Evolutionary conservation across 2,329 filamentous ascomycete species (phyloP).

Genomic region (Sclerotinia spermophila): DNA sequence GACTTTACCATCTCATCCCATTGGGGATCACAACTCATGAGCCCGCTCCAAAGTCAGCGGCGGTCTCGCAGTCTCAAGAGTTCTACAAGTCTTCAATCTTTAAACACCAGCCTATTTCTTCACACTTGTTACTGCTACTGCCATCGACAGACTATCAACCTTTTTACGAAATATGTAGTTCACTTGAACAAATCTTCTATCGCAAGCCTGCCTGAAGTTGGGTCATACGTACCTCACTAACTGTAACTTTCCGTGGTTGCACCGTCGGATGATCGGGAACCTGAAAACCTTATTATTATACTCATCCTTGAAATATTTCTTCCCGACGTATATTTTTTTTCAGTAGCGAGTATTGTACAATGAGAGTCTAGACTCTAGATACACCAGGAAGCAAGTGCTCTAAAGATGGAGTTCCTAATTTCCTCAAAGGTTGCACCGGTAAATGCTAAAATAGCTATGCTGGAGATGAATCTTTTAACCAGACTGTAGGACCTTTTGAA

Average conservation of each 20-base stretch:
- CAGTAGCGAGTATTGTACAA: background rate
- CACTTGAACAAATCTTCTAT: background rate
- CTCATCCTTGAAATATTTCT: too few species aligned
- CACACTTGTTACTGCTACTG: background rate
- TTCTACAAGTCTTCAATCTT: background rate
- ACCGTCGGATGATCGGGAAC: background rate
- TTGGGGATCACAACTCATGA: too few species aligned
- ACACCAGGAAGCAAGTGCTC: background rate
- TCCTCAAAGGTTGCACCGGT: too few species aligned
- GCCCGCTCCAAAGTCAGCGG: too few species aligned
- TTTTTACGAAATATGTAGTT: background rate
- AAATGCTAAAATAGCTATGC: too few species aligned
- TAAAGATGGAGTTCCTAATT: too few species aligned
- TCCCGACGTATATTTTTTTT: background rate
- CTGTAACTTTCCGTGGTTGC: background rate
- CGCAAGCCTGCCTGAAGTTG: background rate
- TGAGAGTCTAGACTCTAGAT: background rate
- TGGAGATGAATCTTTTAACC: background rate
- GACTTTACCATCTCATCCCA: background rate
- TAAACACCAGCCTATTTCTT: background rate
- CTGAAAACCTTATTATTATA: too few species aligned
- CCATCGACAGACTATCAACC: background rate
- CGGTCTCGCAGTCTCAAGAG: background rate
- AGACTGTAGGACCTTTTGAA: background rate
- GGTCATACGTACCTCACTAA: background rate